A percentile compares a stretch with the other conserved stretches of the same genome.
phyloP scores from a whole-genome alignment of 2,329 filamentous ascomycete genomes.

The Fusarium hostae region DNA sequence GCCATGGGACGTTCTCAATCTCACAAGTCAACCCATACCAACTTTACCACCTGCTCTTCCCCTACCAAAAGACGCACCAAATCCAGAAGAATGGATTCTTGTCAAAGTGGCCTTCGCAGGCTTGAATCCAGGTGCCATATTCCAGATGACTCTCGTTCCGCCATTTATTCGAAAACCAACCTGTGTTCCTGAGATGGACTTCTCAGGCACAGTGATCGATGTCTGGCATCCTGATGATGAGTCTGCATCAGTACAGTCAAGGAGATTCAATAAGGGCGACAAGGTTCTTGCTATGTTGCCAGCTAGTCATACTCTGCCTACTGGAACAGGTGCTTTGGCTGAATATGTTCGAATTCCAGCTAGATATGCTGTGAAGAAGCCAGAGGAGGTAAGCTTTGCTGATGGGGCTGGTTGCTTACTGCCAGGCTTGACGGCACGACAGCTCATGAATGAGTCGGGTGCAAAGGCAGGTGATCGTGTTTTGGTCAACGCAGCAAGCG shows the following conservation, averaged over 20 bases:
- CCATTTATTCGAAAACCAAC: slow-evolving; percentile 49
- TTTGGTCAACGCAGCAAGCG: slow-evolving; percentile 6
- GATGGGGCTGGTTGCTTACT: slow-evolving; percentile 54
- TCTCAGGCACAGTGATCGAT: slow-evolving; percentile 54
- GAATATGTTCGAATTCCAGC: slow-evolving; percentile 53
- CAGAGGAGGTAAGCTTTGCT: slow-evolving; percentile 43
- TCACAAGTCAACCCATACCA: background rate
- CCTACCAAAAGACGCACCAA: slow-evolving; percentile 43
- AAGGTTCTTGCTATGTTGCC: slow-evolving; percentile 5
- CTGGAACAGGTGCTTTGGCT: slow-evolving; percentile 53
- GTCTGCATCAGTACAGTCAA: slow-evolving; percentile 9
- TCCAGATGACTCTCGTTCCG: slow-evolving; percentile 56
- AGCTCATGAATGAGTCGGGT: slow-evolving; percentile 52
- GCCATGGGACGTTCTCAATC: background rate
- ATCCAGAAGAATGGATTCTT: slow-evolving; percentile 52
- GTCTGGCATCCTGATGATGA: slow-evolving; percentile 47
- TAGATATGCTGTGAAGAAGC: slow-evolving; percentile 49
- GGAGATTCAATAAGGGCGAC: slow-evolving; percentile 3
- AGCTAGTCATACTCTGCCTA: slow-evolving; percentile 3
- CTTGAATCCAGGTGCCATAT: slow-evolving; percentile 58
- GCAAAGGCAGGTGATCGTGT: slow-evolving; percentile 38
- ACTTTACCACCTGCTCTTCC: slow-evolving; percentile 28
- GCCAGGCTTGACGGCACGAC: slow-evolving; percentile 53
- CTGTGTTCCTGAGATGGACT: slow-evolving; percentile 57
- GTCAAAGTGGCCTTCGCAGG: slow-evolving; percentile 56